These are phyloP conservation scores for Pyrrhoderma noxium DNA, from an alignment of 1,284 basidiomycete species.

Conservation along the genomic window DNA sequence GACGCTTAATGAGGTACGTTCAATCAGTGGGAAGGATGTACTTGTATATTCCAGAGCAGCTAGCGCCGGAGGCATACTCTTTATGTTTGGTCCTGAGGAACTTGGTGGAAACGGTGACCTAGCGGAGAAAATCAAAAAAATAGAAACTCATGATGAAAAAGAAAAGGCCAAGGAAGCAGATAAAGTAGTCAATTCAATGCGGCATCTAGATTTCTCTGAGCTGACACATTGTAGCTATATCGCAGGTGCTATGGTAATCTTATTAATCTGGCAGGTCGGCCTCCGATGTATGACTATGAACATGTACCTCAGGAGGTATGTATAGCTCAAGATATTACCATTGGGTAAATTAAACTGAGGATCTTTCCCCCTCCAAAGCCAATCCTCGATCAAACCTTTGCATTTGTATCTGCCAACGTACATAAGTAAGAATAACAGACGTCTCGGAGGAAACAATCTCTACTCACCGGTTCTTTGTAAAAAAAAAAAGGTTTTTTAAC, in stretches of 20 bases:
- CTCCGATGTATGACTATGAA: conserved; percentile 14
- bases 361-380: too few relatives aligned
- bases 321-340: background rate
- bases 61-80: background rate
- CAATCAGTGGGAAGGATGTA: too few relatives aligned
- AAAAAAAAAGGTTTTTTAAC: conserved; percentile 10
- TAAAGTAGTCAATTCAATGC: background rate
- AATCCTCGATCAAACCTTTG: background rate
- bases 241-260: conserved; percentile 1
- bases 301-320: conserved; percentile 7
- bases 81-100: conserved; percentile 11
- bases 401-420: background rate
- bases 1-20: too few relatives aligned
- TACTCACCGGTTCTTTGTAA: too few relatives aligned
- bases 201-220: background rate
- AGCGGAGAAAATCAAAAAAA: conserved; percentile 6
- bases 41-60: too few relatives aligned
- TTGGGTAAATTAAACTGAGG: too few relatives aligned
- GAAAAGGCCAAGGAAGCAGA: background rate
- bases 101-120: conserved; percentile 3
- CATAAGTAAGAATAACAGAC: background rate
- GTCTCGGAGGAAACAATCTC: background rate
- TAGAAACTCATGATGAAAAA: background rate
- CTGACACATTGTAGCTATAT: background rate
- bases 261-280: conserved; percentile 4